Evolutionary conservation across 441 rosid genomes (phyloP).

Genomic region (Euphorbia celastroides): DNA sequence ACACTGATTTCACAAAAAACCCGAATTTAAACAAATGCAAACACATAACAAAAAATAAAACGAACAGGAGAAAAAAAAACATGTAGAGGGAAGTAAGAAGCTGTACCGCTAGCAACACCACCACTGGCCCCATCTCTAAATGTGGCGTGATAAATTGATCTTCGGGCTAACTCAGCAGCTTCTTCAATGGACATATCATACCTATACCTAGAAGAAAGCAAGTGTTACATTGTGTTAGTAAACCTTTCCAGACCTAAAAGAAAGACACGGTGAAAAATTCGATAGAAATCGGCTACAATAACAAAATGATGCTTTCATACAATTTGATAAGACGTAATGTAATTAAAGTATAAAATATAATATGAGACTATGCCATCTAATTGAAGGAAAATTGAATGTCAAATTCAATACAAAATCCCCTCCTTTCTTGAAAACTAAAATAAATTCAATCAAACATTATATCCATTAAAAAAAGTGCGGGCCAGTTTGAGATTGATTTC

Average conservation of each 20-base stretch:
- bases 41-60: background rate
- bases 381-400: no score
- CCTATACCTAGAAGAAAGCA: constrained; percentile 57
- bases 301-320: background rate
- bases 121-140: constrained; percentile 99
- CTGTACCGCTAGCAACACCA: constrained; percentile 96
- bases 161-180: constrained; percentile 92
- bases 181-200: constrained; percentile 84
- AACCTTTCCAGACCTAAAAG: background rate
- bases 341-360: background rate
- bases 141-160: constrained; percentile 97
- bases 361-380: background rate
- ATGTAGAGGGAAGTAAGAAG: constrained; percentile 11
- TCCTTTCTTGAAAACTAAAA: no score
- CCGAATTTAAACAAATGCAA: background rate
- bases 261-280: background rate
- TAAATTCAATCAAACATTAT: no score
- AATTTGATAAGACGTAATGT: background rate
- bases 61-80: background rate
- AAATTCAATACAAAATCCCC: no score
- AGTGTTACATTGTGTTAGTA: background rate
- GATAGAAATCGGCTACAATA: constrained; percentile 1
- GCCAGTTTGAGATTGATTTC: no score
- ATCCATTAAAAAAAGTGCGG: no score
- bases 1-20: constrained; percentile 43